Evolutionary conservation across 352 stramenopile species (phyloP), one percentile per base, ranked within the genome.

Genomic region (Phytophthora citrophthora): DNA sequence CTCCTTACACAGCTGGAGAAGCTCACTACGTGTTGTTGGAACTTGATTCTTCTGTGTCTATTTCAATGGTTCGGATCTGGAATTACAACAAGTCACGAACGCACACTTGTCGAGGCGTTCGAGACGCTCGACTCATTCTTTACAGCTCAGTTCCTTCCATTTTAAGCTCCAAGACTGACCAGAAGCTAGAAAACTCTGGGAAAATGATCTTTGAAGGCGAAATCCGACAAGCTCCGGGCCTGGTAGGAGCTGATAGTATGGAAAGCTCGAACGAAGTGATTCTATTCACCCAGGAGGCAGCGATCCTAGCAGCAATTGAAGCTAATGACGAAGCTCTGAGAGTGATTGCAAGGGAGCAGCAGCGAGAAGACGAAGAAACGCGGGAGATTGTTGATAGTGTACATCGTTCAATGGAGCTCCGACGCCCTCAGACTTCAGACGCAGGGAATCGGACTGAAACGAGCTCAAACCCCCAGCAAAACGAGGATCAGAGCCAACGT

Each of bases 61-160:
- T 97, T 3, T 91, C 88, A 6, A 95, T 96, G 86, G 55, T 97
- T 2, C 83, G 89, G 13, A 54, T 97, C 15, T 98, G 91, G 92
- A 98, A 98, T 64, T 98, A 98, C 73, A 97, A 97, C 68, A 97
- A 97, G 58, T 95, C 83, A 46, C 75, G 91, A 8, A 86, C 88
- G 1, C 85, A 96, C 27, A 96, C 79, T 12, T 90, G 72, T 54
- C 85, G 90, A 23, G 88, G 84, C 1, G 85, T 86, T 40, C 73
- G 79, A 7, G 61, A 79, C 5, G 74, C 87, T n/a, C 73, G 84
- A 6, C 31, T 97, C 1, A 46, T 83, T 16, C 46, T 97, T n/a
- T 72, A 70, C 40, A 45, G 69, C 11, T 43, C 55, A 1, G 16
- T 36, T 29, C 84, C 77, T 23, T 46, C 26, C 0, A 12, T 36